Base-by-base conservation (phyloP, 331 rosid species). In the Quercus phellos region DNA sequence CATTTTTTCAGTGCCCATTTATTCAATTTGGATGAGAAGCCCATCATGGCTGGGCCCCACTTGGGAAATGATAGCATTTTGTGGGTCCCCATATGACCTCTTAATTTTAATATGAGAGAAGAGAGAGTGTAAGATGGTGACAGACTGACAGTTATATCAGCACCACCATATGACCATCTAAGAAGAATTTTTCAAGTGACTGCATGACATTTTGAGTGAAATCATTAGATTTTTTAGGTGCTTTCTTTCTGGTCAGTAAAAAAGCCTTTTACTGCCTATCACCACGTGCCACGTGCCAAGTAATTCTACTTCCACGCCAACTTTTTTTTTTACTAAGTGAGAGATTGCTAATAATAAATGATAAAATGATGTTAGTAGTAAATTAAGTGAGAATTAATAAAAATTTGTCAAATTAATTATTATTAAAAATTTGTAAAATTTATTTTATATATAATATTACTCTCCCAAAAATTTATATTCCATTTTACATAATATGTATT, bases 1-100 rank as follows among this genome's bases (percentile, higher is more conserved):
- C 46, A 64, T 14, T 16, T 74, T 81, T 87, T 85, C 89, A 85
- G 89, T 80, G 88, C 83, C 88, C 81, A 83, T 67, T 82, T 78
- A 76, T 75, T 81, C 78, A 74, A 50, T 34, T 66, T 67, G 10
- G 66, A 81, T 46, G 81, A 54, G 80, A 81, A 55, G 58, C 72
- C 81, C 85, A 75, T 81, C 63, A 70, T 50, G 51, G 50, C 22
- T 29, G 77, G 82, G 75, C 3, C 81, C 86, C 85, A 26, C 74
- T 5, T 4, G 4, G 55, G 75, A 81, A 81, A 81, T 70, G 82
- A 83, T 79, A 55, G 58, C 38, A 43, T 21, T 5, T 5, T 34
- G 72, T 79, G 85, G 79, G 79, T 24, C 82, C 86, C 82, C 17
- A 4, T 14, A 76, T 63, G 68, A 34, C 83, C 69, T 26, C 32